Percentiles rank a stretch among this genome's conserved stretches.
phyloP scores from a whole-genome alignment of 2,329 filamentous ascomycete genomes.

The Fusarium irregulare region DNA sequence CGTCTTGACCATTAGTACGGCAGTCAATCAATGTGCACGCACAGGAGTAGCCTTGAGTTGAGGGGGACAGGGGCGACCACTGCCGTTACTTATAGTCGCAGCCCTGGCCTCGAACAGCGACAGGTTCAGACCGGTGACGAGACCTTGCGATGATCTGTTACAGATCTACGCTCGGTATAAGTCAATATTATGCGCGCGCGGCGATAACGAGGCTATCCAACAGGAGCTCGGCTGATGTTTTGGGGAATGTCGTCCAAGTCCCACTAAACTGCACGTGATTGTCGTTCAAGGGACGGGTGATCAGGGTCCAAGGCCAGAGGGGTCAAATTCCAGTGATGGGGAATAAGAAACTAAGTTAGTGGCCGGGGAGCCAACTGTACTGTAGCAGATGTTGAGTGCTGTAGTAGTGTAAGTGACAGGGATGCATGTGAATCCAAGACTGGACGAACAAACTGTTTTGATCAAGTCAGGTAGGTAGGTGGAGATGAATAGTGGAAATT shows the following conservation, averaged over 20 bases:
- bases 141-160: slow-evolving; percentile 43
- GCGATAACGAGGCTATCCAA: slow-evolving; percentile 40
- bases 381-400: neutral
- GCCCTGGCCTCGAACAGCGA: slow-evolving; percentile 20
- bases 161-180: slow-evolving; percentile 50
- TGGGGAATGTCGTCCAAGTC: slow-evolving; percentile 36
- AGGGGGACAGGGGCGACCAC: slow-evolving; percentile 19
- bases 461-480: neutral
- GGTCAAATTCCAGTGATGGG: neutral
- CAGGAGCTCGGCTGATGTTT: slow-evolving; percentile 40
- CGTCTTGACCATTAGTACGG: slow-evolving; percentile 50
- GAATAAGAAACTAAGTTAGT: neutral
- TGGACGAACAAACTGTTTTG: neutral
- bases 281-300: slow-evolving; percentile 8
- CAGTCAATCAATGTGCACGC: slow-evolving; percentile 16
- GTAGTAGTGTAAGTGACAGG: neutral
- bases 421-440: neutral
- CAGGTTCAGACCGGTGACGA: slow-evolving; percentile 9
- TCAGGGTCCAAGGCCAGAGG: slow-evolving; percentile 1
- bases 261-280: slow-evolving; percentile 46
- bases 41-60: slow-evolving; percentile 17
- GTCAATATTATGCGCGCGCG: slow-evolving; percentile 47
- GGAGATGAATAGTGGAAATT: neutral
- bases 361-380: neutral
- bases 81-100: slow-evolving; percentile 4